phyloP scores from a whole-genome alignment of 768 basidiomycete genomes.

The Hemileccinum rubropunctum region DNA sequence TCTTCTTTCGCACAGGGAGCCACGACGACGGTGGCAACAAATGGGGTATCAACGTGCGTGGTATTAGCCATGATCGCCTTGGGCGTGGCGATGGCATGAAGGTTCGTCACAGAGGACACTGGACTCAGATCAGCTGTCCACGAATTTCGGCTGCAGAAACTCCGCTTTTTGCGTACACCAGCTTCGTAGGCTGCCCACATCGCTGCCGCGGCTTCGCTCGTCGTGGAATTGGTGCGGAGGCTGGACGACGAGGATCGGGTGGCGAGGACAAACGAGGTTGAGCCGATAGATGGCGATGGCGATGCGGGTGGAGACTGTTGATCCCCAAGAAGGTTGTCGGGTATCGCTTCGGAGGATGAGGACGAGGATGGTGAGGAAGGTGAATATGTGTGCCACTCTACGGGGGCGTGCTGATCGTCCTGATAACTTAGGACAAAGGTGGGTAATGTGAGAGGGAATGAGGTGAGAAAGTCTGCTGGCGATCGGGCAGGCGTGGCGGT shows the following conservation, averaged over 20 bases:
- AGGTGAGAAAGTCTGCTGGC: slow-evolving; percentile 46
- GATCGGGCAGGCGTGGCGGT: slow-evolving; percentile 30
- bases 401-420: slow-evolving; percentile 22
- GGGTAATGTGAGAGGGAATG: slow-evolving; percentile 59
- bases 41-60: slow-evolving; percentile 7
- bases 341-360: slow-evolving; percentile 27
- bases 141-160: slow-evolving; percentile 29
- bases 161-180: slow-evolving; percentile 33
- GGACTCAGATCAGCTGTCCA: slow-evolving; percentile 29
- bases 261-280: slow-evolving; percentile 24
- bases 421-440: slow-evolving; percentile 31
- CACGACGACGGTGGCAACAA: slow-evolving; percentile 5
- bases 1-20: slow-evolving; percentile 1
- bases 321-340: slow-evolving; percentile 19
- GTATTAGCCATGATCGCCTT: slow-evolving; percentile 16
- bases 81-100: slow-evolving; percentile 12
- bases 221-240: slow-evolving; percentile 18
- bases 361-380: slow-evolving; percentile 32
- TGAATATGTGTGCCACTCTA: slow-evolving; percentile 27
- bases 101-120: slow-evolving; percentile 20
- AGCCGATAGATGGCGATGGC: slow-evolving; percentile 28
- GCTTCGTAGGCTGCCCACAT: slow-evolving; percentile 34
- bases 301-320: slow-evolving; percentile 27
- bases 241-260: slow-evolving; percentile 31
- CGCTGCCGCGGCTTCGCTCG: slow-evolving; percentile 20